Evolutionary conservation across 148 eudicot species (phyloP).

Genomic region (Heliamphora exappendiculata): DNA sequence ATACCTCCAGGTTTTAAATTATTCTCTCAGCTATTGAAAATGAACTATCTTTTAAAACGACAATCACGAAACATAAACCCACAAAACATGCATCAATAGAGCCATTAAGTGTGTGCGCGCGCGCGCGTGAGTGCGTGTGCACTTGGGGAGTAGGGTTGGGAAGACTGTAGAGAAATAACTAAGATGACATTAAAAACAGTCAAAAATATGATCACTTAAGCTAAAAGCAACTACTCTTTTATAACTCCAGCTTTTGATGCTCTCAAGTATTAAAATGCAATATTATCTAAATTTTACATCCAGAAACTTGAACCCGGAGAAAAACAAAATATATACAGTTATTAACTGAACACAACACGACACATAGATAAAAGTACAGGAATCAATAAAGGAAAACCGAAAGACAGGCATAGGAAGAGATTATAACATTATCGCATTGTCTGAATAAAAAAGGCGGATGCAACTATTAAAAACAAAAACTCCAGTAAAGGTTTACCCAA

Average conservation of each 20-base stretch:
- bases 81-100: neutral
- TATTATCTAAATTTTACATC: neutral
- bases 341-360: neutral
- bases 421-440: neutral
- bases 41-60: neutral
- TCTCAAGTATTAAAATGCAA: neutral
- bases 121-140: neutral
- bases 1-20: neutral
- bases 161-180: neutral
- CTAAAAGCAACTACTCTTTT: neutral
- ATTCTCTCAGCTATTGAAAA: neutral
- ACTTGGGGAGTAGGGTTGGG: neutral
- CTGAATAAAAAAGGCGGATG: neutral
- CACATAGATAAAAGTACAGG: neutral
- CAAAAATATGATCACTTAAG: neutral
- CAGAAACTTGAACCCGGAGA: neutral
- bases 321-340: neutral
- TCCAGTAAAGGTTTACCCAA: neutral
- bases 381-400: neutral
- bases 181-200: neutral
- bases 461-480: neutral
- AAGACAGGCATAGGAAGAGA: neutral
- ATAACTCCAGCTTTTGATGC: neutral
- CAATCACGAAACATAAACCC: neutral
- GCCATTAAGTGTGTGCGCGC: neutral